phyloP scores from a whole-genome alignment of 176 grass and related monocot genomes.

The Zoysia japonica region DNA sequence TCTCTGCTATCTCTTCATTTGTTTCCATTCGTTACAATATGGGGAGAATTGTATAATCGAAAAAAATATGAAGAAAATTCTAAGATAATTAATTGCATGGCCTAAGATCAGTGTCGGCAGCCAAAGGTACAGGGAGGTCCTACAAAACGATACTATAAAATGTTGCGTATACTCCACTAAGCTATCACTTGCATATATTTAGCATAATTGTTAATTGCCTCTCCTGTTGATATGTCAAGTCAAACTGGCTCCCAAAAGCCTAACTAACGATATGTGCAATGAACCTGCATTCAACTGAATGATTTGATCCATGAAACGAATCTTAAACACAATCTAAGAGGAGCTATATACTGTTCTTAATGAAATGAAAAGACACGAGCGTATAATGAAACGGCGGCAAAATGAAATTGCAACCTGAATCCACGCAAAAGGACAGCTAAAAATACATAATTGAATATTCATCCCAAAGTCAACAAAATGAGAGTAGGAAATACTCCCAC shows the following conservation, averaged over 20 bases:
- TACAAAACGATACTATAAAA: not conserved
- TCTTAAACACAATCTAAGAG: not conserved
- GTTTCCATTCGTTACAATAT: too few species aligned
- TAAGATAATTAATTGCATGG: too few species aligned
- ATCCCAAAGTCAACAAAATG: too few species aligned
- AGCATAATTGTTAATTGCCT: not conserved
- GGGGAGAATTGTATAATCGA: too few species aligned
- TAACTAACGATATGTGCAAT: conserved; percentile 3
- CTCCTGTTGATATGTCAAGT: conserved; percentile 16
- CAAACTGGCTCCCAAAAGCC: conserved; percentile 17
- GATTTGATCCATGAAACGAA: not conserved
- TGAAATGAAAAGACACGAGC: not conserved
- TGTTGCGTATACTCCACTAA: not conserved
- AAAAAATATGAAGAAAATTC: too few species aligned
- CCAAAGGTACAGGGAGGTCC: too few species aligned
- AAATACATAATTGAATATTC: too few species aligned
- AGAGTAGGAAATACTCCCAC: too few species aligned
- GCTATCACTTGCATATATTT: not conserved
- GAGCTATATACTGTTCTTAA: not conserved
- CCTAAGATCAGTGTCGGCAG: too few species aligned
- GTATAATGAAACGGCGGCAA: not conserved
- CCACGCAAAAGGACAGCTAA: too few species aligned
- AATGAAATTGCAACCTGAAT: too few species aligned
- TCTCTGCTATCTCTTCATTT: too few species aligned
- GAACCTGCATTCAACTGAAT: conserved; percentile 21